Evolutionary conservation across 768 basidiomycete species (phyloP), one percentile per base, ranked within the genome.

Genomic region (Lactifluus subvellereus): DNA sequence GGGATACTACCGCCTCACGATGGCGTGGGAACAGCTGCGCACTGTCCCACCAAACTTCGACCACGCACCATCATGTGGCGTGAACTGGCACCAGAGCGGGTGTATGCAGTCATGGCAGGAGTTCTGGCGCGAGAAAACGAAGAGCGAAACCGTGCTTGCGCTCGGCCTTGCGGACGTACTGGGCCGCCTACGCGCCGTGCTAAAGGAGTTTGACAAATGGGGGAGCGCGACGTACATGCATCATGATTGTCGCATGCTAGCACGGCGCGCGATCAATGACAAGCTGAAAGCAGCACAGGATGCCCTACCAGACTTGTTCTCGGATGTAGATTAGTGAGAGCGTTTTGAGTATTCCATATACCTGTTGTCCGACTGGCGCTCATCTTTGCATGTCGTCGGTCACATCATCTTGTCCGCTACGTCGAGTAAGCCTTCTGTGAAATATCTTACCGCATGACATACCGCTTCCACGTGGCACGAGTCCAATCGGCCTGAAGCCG

Each of bases 201-300:
- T 82, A 68, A 85, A 84, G 73, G 86, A 88, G 59, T 86, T 85
- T 62, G 87, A 88, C 60, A 77, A 82, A 57, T 85, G 84, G 83
- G 86, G 87, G 2, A 82, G 80, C 62, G 84, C 84, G 61, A 84
- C 85, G n/a, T 87, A 88, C 70, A 89, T 89, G 88, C 86, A 89
- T 68, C 84, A 83, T 60, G 88, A 89, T 60, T 90, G 88, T 74
- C 78, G 85, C 69, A 72, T 76, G 68, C 72, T 76, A 22, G 88
- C 87, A 27, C 80, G 80, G 71, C 79, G 79, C 67, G 77, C 78
- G 51, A 82, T 89, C 51, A 71, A 73, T 27, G 85, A 84, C 49
- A 74, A 79, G 58, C 77, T 87, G 45, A 85, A 78, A 71, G 74
- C 74, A 13, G 77, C 87, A 13, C 84, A 83, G 66, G 82, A 86